Percentiles rank a stretch among this genome's conserved stretches.
Conservation (phyloP, 208 protist genomes). For the Leishmania aethiopica region DNA sequence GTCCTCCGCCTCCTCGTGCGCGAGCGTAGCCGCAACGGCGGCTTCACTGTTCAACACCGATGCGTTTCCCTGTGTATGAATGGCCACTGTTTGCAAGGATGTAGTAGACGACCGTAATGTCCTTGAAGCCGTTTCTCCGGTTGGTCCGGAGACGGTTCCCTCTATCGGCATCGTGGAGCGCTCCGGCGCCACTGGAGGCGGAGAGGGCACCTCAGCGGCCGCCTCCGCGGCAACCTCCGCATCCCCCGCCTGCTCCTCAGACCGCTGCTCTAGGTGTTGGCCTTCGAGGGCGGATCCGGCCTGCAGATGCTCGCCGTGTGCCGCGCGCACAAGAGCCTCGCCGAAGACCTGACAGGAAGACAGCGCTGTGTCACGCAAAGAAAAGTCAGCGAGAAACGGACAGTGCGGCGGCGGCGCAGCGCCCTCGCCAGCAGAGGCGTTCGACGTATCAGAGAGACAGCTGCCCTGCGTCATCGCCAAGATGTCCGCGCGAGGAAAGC, state of each 20-base stretch:
- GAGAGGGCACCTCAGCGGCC: not conserved
- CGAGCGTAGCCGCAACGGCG: too few species aligned
- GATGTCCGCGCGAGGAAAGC: not conserved
- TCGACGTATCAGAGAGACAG: not conserved
- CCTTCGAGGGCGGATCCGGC: not conserved
- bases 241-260: slow-evolving; percentile 30
- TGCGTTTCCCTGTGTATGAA: not conserved
- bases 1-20: not conserved
- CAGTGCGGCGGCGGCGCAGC: not conserved
- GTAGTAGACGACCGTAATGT: not conserved
- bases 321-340: slow-evolving; percentile 26
- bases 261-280: slow-evolving; percentile 8
- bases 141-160: not conserved
- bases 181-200: not conserved
- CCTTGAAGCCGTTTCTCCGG: not conserved
- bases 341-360: slow-evolving; percentile 25
- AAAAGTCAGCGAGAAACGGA: slow-evolving; percentile 17
- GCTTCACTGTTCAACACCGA: not conserved
- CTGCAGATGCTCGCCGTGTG: slow-evolving; percentile 14
- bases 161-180: not conserved
- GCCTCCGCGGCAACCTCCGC: slow-evolving; percentile 46
- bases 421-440: too few species aligned
- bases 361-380: slow-evolving; percentile 26
- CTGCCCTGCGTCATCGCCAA: not conserved
- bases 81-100: too few species aligned